Base-by-base conservation (phyloP, 2,329 filamentous ascomycete species). In the Trichoderma endophyticum region DNA sequence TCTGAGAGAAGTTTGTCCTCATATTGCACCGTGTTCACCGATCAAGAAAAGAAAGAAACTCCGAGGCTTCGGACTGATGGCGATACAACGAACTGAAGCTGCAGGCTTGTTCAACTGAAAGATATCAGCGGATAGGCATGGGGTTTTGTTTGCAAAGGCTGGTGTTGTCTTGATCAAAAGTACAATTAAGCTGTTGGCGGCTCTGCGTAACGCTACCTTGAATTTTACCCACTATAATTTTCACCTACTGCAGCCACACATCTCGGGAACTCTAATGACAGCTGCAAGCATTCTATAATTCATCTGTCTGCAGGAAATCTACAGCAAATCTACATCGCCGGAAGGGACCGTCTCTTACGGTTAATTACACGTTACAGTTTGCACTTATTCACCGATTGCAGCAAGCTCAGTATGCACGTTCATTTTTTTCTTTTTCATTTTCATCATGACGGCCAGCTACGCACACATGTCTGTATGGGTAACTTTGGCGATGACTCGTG, bases 401-500 rank as follows among this genome's bases (percentile, higher is more conserved):
- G 66, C 66, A 70, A 54, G 39, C 9, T 30, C 48, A 54, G 32
- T 61, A 54, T 70, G 66, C 57, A 70, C 39, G 48, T 62, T 54
- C 57, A 51, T 62, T 70, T 70, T 61, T 62, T 70, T 70, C 34
- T 54, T 39, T 70, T 60, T 70, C 65, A 54, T 70, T 72, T 73
- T 34, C 76, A 72, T 77, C 77, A 75, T 77, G 74, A 78, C 64
- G 72, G 61, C 76, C 77, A 74, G 76, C 75, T 79, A 79, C 77
- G 78, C 66, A 77, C 77, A 76, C 78, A 74, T 75, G 11, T 76
- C 26, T 76, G 76, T 77, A 76, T 77, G 78, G 74, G 77, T 77
- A 74, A 73, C 78, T 75, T 76, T 72, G 75, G 74, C 74, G 76
- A 75, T 78, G 79, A 80, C 71, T 80, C 77, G 77, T 79, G 77